These are phyloP conservation scores for Phialophora verrucosa DNA, from an alignment of 2,329 filamentous ascomycete species.

Conservation along the genomic window DNA sequence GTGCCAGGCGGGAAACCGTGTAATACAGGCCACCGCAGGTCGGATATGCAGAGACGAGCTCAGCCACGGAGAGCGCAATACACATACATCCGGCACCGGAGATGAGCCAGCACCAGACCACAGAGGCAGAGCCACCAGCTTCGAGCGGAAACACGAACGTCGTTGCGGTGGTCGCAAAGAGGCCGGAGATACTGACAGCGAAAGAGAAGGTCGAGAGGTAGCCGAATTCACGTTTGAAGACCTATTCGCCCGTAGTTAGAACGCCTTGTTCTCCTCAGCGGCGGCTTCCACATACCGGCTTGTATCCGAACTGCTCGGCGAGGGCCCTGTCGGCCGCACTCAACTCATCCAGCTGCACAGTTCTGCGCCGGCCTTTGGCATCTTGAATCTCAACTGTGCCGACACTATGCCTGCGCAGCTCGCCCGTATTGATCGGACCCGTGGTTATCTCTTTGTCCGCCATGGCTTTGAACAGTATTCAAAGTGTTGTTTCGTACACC, in stretches of 20 bases:
- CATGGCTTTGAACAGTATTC: constrained; percentile 10
- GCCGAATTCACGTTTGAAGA: constrained; percentile 62
- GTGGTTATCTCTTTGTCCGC: constrained; percentile 21
- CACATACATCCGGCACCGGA: constrained; percentile 63
- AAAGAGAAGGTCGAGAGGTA: constrained; percentile 66
- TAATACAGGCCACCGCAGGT: constrained; percentile 63
- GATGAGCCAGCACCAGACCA: constrained; percentile 65
- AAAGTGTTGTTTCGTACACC: neutral
- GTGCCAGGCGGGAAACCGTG: constrained; percentile 62
- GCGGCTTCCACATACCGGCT: constrained; percentile 39
- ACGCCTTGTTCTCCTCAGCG: constrained; percentile 1
- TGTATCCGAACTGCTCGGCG: constrained; percentile 44
- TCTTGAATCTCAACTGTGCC: constrained; percentile 34
- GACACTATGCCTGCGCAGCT: constrained; percentile 32
- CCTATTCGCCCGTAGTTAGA: constrained; percentile 16
- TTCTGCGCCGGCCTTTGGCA: constrained; percentile 32
- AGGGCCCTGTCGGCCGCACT: constrained; percentile 41
- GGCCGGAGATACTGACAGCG: constrained; percentile 62
- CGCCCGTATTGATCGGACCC: constrained; percentile 22
- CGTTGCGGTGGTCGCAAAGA: constrained; percentile 62
- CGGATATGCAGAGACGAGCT: constrained; percentile 64
- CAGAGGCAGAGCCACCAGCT: constrained; percentile 60
- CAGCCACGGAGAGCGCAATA: constrained; percentile 60
- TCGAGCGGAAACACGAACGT: constrained; percentile 61
- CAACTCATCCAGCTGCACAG: constrained; percentile 40